Conservation (phyloP, 2,329 filamentous ascomycete genomes). For the Triangularia verruculosa region DNA sequence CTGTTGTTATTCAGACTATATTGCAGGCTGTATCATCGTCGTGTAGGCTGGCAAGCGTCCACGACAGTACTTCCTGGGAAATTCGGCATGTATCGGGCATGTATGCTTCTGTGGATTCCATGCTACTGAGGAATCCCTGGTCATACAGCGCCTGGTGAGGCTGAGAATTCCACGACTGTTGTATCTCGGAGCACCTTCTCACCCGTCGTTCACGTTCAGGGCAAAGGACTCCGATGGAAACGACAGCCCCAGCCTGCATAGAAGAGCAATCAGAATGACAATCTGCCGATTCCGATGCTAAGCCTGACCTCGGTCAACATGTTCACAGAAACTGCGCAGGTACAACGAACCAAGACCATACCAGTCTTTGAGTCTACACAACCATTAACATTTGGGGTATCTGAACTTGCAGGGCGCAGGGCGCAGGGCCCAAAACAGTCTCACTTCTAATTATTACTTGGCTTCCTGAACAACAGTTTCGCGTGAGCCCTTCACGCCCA, state of each 20-base stretch:
- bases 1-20: not conserved
- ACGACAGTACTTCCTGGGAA: too few species aligned
- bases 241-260: too few species aligned
- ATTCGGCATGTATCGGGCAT: too few species aligned
- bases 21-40: too few species aligned
- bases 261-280: too few species aligned
- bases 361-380: not conserved
- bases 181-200: too few species aligned
- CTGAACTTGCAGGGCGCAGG: constrained; percentile 1
- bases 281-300: too few species aligned
- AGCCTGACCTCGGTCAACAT: not conserved
- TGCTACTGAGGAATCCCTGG: not conserved
- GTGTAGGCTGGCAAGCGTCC: too few species aligned
- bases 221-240: too few species aligned
- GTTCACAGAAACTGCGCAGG: not conserved
- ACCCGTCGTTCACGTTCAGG: too few species aligned
- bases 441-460: constrained; percentile 13
- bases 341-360: not conserved
- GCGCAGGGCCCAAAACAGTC: not conserved
- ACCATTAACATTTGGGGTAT: constrained; percentile 13
- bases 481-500: constrained; percentile 7
- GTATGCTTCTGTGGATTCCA: too few species aligned
- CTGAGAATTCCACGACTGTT: not conserved
- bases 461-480: constrained; percentile 23
- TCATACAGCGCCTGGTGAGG: not conserved